Conservation (phyloP, 495 filamentous ascomycete genomes). For the Cercophora samala region DNA sequence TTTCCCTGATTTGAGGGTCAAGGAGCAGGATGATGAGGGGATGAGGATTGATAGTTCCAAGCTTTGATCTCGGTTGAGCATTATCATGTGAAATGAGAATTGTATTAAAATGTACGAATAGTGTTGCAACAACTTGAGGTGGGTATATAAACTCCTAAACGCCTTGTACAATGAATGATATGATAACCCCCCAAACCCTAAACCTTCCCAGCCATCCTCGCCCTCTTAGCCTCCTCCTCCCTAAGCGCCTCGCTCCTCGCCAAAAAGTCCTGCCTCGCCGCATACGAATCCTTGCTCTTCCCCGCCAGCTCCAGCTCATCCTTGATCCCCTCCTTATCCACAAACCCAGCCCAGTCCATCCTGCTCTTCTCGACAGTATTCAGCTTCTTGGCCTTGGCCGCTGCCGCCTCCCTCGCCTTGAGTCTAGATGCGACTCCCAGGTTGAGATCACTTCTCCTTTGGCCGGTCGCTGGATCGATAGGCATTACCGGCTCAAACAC, state of each 20-base stretch:
- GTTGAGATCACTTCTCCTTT: conserved; percentile 48
- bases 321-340: conserved; percentile 85
- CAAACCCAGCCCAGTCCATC: conserved; percentile 92
- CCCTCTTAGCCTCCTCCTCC: conserved; percentile 69
- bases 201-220: conserved; percentile 53
- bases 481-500: conserved; percentile 70
- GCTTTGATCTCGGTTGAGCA: conserved; percentile 23
- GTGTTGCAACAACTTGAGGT: neutral
- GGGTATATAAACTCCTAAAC: neutral
- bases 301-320: conserved; percentile 85
- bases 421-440: conserved; percentile 44
- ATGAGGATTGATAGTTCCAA: conserved; percentile 63
- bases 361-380: conserved; percentile 95
- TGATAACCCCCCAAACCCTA: conserved; percentile 11
- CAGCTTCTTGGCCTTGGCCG: conserved; percentile 70
- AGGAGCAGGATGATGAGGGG: conserved; percentile 82
- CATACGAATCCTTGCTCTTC: conserved; percentile 77
- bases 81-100: neutral
- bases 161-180: neutral
- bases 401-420: conserved; percentile 39
- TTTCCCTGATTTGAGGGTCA: conserved; percentile 68
- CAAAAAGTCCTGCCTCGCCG: conserved; percentile 85
- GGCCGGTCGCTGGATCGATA: conserved; percentile 33
- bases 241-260: conserved; percentile 70
- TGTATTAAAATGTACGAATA: no score